Evolutionary conservation across 176 grass and related monocot genomes (phyloP).

Genomic region (Zizania latifolia): DNA sequence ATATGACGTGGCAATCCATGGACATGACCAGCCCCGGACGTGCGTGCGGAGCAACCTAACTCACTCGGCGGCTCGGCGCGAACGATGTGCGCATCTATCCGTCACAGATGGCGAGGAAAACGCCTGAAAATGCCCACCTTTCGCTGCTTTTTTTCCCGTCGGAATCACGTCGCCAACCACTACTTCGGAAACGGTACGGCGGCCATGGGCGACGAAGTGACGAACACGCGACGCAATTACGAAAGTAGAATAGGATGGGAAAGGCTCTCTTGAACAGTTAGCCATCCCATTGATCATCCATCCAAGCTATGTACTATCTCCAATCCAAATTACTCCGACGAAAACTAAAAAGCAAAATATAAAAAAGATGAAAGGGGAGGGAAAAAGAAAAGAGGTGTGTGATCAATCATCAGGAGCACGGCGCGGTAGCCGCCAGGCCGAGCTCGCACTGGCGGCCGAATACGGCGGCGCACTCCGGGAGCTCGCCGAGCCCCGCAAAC

Average conservation of each 20-base stretch:
- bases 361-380: not conserved
- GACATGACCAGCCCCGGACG: no score
- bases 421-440: conserved; percentile 40
- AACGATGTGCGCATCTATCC: not conserved
- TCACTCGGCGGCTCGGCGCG: not conserved
- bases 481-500: conserved; percentile 84
- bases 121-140: conserved; percentile 28
- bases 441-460: conserved; percentile 46
- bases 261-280: conserved; percentile 1
- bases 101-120: conserved; percentile 1
- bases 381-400: not conserved
- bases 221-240: not conserved
- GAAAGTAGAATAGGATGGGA: not conserved
- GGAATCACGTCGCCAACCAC: conserved; percentile 13
- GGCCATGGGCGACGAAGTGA: conserved; percentile 21
- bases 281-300: conserved; percentile 24
- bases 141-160: conserved; percentile 9
- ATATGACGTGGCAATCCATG: no score
- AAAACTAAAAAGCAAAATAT: conserved; percentile 9
- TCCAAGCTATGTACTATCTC: conserved; percentile 51
- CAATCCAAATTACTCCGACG: conserved; percentile 37
- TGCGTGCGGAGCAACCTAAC: not conserved
- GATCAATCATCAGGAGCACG: conserved; percentile 28
- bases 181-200: conserved; percentile 19
- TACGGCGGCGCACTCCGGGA: conserved; percentile 85